Evolutionary conservation across 352 stramenopile species (phyloP), one percentile per base, ranked within the genome.

Genomic region (Pythium volutum): DNA sequence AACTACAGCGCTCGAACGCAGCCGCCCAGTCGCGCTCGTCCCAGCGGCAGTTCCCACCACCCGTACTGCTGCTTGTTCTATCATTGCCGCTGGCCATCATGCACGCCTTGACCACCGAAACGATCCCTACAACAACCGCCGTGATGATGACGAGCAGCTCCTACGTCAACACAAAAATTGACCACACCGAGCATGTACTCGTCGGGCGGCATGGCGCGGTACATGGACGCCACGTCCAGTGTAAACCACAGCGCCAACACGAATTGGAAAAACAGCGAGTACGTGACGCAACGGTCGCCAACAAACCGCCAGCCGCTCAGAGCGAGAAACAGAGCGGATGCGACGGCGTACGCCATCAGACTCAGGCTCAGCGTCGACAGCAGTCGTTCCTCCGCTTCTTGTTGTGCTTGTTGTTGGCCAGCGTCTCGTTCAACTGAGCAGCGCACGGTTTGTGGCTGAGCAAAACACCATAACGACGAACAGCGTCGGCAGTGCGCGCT

Each of bases 151-250:
- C 52, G 23, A 73, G 45, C 39, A 69, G 33, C 14, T 41, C 31
- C 15, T n/a, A 54, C 18, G 53, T 75, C 59, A 15, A 58, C 62
- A 59, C 84, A 79, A 49, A 95, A 91, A 68, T 81, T 92, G 47
- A 66, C 36, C 3, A 66, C 49, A 39, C 59, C 59, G 27, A 46
- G 59, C 59, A 66, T 66, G 59, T 66, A 73, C 60, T 73, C 60
- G 52, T 73, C 66, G 8, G 66, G 66, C 22, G 66, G 59, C 59
- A 73, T 68, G 38, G 67, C 59, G n/a, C 55, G 43, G 47, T 73
- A 66, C 66, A 73, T 73, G 43, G 27, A 47, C 27, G 36, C 18
- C 9, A 62, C 60, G 29, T 73, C 66, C 11, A 53, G 51, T 2
- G 33, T 23, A 29, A 69, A 73, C 59, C 59, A 73, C 26, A 69